Conservation (phyloP, 495 filamentous ascomycete species). For the Lasiosphaeria miniovina region DNA sequence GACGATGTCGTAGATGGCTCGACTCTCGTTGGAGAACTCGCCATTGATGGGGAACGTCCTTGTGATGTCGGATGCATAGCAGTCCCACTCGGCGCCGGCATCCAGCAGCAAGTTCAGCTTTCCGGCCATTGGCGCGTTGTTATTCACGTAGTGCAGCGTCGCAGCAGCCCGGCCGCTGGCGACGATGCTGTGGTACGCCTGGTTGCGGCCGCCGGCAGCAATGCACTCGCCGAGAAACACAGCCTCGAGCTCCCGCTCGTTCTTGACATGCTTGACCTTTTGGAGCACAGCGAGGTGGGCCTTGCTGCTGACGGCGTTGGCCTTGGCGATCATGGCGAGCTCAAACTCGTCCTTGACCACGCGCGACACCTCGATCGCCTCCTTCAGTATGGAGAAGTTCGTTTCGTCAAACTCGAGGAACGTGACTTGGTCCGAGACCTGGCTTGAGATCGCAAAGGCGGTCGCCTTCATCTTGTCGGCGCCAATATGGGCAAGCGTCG, state of each 20-base stretch:
- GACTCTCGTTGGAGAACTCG: constrained; percentile 67
- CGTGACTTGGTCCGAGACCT: constrained; percentile 62
- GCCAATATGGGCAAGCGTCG: constrained; percentile 50
- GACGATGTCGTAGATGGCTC: constrained; percentile 82
- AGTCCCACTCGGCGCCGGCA: constrained; percentile 75
- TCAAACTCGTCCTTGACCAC: constrained; percentile 85
- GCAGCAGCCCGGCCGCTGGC: constrained; percentile 73
- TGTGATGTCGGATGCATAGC: constrained; percentile 89
- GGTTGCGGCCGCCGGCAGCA: constrained; percentile 66
- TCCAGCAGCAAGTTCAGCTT: constrained; percentile 79
- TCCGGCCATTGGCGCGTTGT: constrained; percentile 62
- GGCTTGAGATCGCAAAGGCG: constrained; percentile 68
- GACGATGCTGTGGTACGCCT: constrained; percentile 83
- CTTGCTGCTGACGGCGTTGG: constrained; percentile 74
- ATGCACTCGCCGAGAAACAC: constrained; percentile 75
- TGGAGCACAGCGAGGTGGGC: constrained; percentile 72
- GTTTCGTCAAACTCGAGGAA: constrained; percentile 62
- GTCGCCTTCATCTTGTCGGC: constrained; percentile 45
- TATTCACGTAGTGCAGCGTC: constrained; percentile 84
- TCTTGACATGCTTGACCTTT: constrained; percentile 60
- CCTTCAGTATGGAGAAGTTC: constrained; percentile 61
- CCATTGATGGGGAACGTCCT: constrained; percentile 80
- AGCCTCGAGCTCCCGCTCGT: constrained; percentile 81
- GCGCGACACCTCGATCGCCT: constrained; percentile 72
- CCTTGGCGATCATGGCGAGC: constrained; percentile 75